Evolutionary conservation across 2,329 filamentous ascomycete genomes (phyloP), one percentile per base, ranked within the genome.

Genomic region (Penicillium nordicum): DNA sequence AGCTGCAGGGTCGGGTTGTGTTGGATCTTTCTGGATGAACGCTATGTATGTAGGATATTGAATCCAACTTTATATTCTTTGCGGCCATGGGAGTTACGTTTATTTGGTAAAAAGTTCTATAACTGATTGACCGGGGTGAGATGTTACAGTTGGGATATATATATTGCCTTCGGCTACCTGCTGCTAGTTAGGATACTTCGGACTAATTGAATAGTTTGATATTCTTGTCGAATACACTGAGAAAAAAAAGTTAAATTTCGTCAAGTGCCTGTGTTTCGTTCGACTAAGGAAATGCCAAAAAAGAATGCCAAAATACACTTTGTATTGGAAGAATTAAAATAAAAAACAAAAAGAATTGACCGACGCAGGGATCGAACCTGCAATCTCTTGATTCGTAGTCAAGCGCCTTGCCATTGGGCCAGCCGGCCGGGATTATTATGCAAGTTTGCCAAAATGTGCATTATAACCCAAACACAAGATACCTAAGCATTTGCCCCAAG

Each of bases 361-460:
- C 70, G 67, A 72, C 70, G 70, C 69, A 72, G 70, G 70, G 64
- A 48, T 78, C 75, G 75, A 78, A 78, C 76, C 76, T 76, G 72
- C 74, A 78, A 78, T 78, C 76, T 78, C 74, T 77, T 78, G 76
- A 78, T 78, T 76, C 76, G 76, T 78, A 79, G 76, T 79, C 76
- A 78, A 77, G 74, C 76, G 76, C 76, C 75, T 78, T 79, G 72
- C 76, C 76, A 78, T 78, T 78, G 74, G 74, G 75, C 75, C 74
- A 76, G 68, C 67, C 64, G 68, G 62, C 68, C 68, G 3, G 4
- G 40, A 12, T 29, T 23, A 18, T 10, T 4, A 2, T 12, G 3
- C 0, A 8, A 16, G 4, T 9, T n/a, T 1, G 18, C 21, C 21
- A 21, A 3, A 21, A 27, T 29, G 10, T 23, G 27, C 2, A 5